A percentile compares a stretch with the other conserved stretches of the same genome.
phyloP scores from a whole-genome alignment of 257 asterid genomes.

The Avicennia marina region DNA sequence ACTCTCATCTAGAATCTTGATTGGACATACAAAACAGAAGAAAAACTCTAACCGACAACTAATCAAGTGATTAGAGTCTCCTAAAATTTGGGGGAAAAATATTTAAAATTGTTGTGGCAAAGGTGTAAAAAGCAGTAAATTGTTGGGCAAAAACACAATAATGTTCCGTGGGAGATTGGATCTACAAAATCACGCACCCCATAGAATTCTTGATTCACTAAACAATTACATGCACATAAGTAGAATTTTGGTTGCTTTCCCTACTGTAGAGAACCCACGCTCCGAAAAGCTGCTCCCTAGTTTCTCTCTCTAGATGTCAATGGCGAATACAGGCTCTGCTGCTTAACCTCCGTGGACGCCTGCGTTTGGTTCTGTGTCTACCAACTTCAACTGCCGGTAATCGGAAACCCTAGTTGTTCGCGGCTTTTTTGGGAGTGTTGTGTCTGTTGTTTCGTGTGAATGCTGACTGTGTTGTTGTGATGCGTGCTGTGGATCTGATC shows the following conservation, averaged over 20 bases:
- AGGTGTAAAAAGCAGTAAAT: neutral
- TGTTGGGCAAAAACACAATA: neutral
- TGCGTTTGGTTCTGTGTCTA: neutral
- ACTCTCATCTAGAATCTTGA: no score
- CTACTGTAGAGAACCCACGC: conserved; percentile 43
- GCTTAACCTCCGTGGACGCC: conserved; percentile 29
- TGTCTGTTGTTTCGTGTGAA: conserved; percentile 9
- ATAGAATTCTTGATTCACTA: no score
- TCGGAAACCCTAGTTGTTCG: conserved; percentile 14
- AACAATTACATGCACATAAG: neutral
- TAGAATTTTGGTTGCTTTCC: conserved; percentile 6
- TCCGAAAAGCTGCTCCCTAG: conserved; percentile 30
- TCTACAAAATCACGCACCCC: no score
- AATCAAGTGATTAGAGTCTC: no score
- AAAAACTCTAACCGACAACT: no score
- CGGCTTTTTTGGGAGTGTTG: neutral
- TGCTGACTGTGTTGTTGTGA: conserved; percentile 19
- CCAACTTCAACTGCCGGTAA: conserved; percentile 31
- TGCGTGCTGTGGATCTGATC: conserved; percentile 59
- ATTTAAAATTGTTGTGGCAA: neutral
- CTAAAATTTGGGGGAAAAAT: no score
- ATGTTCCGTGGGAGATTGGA: neutral
- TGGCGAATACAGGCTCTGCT: conserved; percentile 48
- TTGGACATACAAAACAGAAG: no score
- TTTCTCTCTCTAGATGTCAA: conserved; percentile 47